These are phyloP conservation scores for Plantago coronopus DNA, from an alignment of 305 asterid species.

Conservation along the genomic window DNA sequence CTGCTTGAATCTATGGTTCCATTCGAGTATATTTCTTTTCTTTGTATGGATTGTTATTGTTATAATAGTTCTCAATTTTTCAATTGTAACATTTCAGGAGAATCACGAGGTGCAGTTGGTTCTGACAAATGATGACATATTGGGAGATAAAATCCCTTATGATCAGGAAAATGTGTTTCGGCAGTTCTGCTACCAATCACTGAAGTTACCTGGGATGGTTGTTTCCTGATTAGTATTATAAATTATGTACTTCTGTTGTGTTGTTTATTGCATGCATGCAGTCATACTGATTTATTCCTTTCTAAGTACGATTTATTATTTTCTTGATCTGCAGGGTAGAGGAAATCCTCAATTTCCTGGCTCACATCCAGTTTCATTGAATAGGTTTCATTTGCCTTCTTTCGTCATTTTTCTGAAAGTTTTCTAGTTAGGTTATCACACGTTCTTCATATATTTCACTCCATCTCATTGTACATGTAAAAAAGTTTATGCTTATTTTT, in stretches of 20 bases:
- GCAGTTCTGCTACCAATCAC: slow-evolving; percentile 65
- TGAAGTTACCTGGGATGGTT: slow-evolving; percentile 79
- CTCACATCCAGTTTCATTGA: slow-evolving; percentile 96
- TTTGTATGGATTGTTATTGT: slow-evolving; percentile 12
- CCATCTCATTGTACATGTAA: neutral
- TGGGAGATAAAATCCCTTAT: slow-evolving; percentile 79
- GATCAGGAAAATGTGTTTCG: slow-evolving; percentile 71
- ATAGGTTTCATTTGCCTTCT: slow-evolving; percentile 52
- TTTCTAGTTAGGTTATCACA: slow-evolving; percentile 5
- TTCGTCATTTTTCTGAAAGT: slow-evolving; percentile 9
- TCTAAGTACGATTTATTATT: slow-evolving; percentile 20
- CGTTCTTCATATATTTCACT: neutral
- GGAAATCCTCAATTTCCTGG: slow-evolving; percentile 81
- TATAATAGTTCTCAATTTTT: slow-evolving; percentile 10
- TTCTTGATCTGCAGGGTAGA: slow-evolving; percentile 53
- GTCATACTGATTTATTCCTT: slow-evolving; percentile 14
- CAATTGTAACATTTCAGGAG: slow-evolving; percentile 49
- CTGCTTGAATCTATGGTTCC: neutral
- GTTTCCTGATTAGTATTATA: slow-evolving; percentile 6
- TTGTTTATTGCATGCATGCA: slow-evolving; percentile 1
- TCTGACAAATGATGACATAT: slow-evolving; percentile 78
- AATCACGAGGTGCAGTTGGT: slow-evolving; percentile 46
- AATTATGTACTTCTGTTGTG: slow-evolving; percentile 12
- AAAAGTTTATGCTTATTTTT: slow-evolving; percentile 7
- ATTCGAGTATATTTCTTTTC: neutral